phyloP scores from a whole-genome alignment of 345 rosid species.

The Streptanthus diversifolius region DNA sequence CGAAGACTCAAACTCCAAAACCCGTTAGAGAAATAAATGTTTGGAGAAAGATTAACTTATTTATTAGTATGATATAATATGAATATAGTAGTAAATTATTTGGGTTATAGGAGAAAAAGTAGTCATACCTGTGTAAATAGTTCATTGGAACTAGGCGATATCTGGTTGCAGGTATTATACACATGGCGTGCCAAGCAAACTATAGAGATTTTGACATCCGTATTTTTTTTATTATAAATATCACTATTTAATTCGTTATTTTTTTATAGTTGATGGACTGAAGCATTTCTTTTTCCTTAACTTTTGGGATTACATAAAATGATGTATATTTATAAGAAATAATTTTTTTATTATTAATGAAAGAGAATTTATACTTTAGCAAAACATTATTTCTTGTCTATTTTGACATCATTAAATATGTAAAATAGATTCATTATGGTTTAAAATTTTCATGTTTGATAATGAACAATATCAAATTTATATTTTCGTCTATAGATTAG shows the following conservation, averaged over 20 bases:
- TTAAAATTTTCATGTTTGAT: too few relatives aligned
- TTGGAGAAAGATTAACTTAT: background rate
- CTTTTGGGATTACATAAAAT: too few relatives aligned
- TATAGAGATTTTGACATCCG: conserved; percentile 17
- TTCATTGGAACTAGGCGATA: background rate
- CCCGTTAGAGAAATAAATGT: background rate
- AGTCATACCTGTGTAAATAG: background rate
- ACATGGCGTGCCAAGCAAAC: conserved; percentile 19
- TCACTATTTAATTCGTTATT: background rate
- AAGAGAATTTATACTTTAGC: background rate
- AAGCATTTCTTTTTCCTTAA: too few relatives aligned
- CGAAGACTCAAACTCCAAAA: background rate
- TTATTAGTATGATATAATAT: background rate
- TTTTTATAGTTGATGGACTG: background rate
- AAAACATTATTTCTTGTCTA: background rate
- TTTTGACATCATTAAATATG: too few relatives aligned
- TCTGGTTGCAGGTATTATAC: conserved; percentile 13
- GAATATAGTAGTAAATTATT: background rate
- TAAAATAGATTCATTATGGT: too few relatives aligned
- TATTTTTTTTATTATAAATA: background rate
- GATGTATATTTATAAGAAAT: background rate
- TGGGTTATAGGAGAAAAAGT: background rate
- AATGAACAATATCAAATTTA: background rate
- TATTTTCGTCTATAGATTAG: background rate
- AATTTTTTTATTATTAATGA: background rate